phyloP scores from a whole-genome alignment of 2,329 filamentous ascomycete species.

The Balansia obtecta region DNA sequence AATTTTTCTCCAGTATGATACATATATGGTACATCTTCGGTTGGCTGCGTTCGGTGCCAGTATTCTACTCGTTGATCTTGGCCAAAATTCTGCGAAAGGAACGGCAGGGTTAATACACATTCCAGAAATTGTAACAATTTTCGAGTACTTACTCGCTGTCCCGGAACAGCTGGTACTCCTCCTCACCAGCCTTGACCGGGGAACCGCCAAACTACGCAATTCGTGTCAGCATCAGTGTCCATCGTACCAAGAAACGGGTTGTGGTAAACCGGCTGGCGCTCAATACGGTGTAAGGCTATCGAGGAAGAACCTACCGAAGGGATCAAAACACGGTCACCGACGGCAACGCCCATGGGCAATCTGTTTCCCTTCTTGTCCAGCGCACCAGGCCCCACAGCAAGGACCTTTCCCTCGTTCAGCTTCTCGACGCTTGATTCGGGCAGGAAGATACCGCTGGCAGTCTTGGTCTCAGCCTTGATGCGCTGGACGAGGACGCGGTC shows the following conservation, averaged over 20 bases:
- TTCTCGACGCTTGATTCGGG: slow-evolving; percentile 96
- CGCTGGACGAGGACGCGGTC: slow-evolving; percentile 98
- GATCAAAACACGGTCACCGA: slow-evolving; percentile 89
- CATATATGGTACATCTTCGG: slow-evolving; percentile 22
- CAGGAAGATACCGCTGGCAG: slow-evolving; percentile 91
- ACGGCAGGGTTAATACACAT: too few relatives aligned
- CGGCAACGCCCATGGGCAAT: slow-evolving; percentile 66
- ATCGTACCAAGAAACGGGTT: neutral
- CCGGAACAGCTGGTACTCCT: slow-evolving; percentile 91
- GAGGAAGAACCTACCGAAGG: slow-evolving; percentile 56
- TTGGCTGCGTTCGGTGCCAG: slow-evolving; percentile 6
- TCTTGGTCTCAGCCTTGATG: slow-evolving; percentile 94
- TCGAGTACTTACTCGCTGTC: slow-evolving; percentile 78
- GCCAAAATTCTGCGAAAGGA: slow-evolving; percentile 62
- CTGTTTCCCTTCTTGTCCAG: slow-evolving; percentile 84
- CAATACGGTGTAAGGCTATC: too few relatives aligned
- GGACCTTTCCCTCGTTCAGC: slow-evolving; percentile 91
- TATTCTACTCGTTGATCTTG: slow-evolving; percentile 86
- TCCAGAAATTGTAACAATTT: too few relatives aligned
- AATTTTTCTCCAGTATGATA: slow-evolving; percentile 17
- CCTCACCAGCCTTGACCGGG: slow-evolving; percentile 92
- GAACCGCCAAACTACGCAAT: slow-evolving; percentile 69
- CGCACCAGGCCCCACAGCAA: slow-evolving; percentile 84
- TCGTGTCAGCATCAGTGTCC: neutral
- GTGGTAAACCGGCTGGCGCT: too few relatives aligned